These are phyloP conservation scores for Coemansia sp. DNA, from an alignment of 192 early-diverging fungal species.

Conservation along the genomic window DNA sequence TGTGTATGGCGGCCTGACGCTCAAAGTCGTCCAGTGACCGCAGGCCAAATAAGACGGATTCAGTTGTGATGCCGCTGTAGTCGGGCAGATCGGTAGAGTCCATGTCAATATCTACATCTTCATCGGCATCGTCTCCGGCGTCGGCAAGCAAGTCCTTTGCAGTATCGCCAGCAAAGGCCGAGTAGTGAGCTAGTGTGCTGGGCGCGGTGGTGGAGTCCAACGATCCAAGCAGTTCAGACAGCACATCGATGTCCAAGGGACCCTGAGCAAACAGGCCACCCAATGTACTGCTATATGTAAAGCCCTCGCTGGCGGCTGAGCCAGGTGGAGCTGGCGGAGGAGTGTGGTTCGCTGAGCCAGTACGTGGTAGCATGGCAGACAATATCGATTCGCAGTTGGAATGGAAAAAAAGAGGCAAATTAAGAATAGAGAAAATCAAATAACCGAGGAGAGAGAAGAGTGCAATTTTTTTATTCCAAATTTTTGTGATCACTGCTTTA, in stretches of 20 bases:
- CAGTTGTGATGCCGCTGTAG: conserved; percentile 29
- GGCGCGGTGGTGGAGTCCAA: not conserved
- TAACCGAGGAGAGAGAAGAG: not conserved
- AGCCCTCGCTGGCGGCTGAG: conserved; percentile 13
- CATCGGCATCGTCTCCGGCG: not conserved
- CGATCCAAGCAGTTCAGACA: conserved; percentile 25
- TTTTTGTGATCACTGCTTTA: not conserved
- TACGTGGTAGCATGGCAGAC: conserved; percentile 7
- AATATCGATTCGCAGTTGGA: not conserved
- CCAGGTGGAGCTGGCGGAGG: conserved; percentile 17
- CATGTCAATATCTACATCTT: not conserved
- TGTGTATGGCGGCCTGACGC: conserved; percentile 30
- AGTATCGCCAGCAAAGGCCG: not conserved
- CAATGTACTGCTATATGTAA: not conserved
- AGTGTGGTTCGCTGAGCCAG: not conserved
- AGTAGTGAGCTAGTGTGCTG: not conserved
- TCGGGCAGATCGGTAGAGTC: conserved; percentile 4
- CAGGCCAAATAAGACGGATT: conserved; percentile 36
- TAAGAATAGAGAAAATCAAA: not conserved
- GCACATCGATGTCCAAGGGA: conserved; percentile 22
- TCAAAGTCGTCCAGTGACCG: conserved; percentile 51
- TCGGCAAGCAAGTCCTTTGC: not conserved
- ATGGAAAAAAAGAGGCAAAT: not conserved
- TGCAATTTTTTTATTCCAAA: conserved; percentile 1
- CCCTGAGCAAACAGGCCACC: conserved; percentile 2